Evolutionary conservation across 768 basidiomycete species (phyloP).

Genomic region (Infundibulicybe gibba): DNA sequence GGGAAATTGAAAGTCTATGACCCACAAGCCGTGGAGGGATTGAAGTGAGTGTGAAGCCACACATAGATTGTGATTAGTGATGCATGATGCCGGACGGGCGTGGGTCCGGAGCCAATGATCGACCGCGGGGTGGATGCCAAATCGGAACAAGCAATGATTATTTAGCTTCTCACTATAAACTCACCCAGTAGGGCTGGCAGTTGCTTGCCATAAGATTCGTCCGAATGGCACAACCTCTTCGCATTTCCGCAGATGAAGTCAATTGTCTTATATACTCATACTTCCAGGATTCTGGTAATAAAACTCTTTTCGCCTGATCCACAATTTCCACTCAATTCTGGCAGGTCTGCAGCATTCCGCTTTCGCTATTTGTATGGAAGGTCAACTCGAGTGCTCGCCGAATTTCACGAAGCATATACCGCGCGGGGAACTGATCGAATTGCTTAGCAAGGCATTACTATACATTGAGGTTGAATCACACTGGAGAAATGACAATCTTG

Average conservation of each 20-base stretch:
- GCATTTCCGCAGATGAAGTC: conserved; percentile 77
- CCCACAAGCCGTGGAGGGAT: too few relatives aligned
- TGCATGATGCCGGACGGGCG: too few relatives aligned
- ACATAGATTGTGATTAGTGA: too few relatives aligned
- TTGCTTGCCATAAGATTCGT: background rate
- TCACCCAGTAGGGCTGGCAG: too few relatives aligned
- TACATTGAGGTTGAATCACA: conserved; percentile 84
- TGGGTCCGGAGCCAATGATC: conserved; percentile 2
- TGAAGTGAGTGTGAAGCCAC: too few relatives aligned
- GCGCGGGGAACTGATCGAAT: conserved; percentile 77
- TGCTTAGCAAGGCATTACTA: conserved; percentile 75
- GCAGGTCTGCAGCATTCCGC: conserved; percentile 80
- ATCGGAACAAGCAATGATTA: background rate
- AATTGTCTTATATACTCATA: conserved; percentile 86
- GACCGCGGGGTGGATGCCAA: conserved; percentile 8
- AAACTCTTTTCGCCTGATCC: conserved; percentile 2
- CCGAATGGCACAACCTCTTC: conserved; percentile 32
- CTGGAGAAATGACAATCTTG: conserved; percentile 62
- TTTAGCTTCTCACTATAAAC: too few relatives aligned
- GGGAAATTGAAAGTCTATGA: too few relatives aligned
- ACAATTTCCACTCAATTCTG: conserved; percentile 3
- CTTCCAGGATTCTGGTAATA: conserved; percentile 73
- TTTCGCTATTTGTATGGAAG: conserved; percentile 75
- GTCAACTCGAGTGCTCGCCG: conserved; percentile 64
- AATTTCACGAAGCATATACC: conserved; percentile 71